Evolutionary conservation across 2,329 filamentous ascomycete genomes (phyloP).

Genomic region (Colletotrichum sp.): DNA sequence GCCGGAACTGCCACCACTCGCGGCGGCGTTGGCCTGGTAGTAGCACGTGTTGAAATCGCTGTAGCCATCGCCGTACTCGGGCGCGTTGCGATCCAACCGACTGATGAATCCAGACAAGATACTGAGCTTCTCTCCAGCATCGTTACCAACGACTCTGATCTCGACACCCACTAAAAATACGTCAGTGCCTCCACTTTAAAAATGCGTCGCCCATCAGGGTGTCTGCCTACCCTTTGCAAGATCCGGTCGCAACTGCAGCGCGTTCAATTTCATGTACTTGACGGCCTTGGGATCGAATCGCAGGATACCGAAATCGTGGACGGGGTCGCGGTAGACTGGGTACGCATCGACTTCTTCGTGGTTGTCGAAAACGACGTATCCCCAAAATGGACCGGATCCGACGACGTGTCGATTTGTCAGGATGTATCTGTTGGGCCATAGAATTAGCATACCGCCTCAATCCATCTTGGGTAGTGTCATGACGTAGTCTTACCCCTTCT

Average conservation of each 20-base stretch:
- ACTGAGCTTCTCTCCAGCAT: conserved; percentile 97
- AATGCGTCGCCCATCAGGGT: conserved; percentile 12
- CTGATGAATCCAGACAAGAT: conserved; percentile 98
- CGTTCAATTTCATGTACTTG: conserved; percentile 93
- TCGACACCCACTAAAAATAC: conserved; percentile 75
- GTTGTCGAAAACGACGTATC: conserved; percentile 98
- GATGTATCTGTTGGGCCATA: conserved; percentile 63
- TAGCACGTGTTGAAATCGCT: conserved; percentile 97
- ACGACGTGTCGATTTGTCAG: conserved; percentile 93
- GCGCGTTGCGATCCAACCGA: conserved; percentile 92
- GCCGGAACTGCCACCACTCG: conserved; percentile 96
- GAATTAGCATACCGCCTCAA: background rate
- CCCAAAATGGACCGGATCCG: conserved; percentile 94
- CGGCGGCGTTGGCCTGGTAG: conserved; percentile 96
- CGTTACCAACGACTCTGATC: conserved; percentile 97
- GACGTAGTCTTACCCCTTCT: conserved; percentile 69
- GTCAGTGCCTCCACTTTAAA: background rate
- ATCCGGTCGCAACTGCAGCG: conserved; percentile 82
- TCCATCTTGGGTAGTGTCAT: background rate
- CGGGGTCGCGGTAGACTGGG: conserved; percentile 96
- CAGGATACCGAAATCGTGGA: conserved; percentile 97
- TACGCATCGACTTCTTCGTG: conserved; percentile 96
- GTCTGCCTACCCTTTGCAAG: conserved; percentile 66
- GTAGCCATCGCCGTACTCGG: conserved; percentile 97
- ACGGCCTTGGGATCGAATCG: conserved; percentile 95